phyloP scores from a whole-genome alignment of 257 asterid species.

The Fraxinus anomala region DNA sequence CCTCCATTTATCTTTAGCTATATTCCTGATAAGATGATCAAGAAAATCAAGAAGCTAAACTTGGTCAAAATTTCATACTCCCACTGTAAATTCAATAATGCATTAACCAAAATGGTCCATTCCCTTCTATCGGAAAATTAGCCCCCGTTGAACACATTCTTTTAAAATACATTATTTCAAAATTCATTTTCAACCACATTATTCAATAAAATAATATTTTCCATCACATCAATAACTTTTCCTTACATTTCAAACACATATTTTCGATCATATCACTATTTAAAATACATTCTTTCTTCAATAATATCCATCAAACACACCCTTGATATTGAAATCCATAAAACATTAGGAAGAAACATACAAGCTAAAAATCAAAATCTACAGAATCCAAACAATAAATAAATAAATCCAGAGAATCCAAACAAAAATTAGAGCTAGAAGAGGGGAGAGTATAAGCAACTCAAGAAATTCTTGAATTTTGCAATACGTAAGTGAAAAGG shows the following conservation, averaged over 20 bases:
- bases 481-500: constrained; percentile 14
- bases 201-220: no score
- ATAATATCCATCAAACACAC: no score
- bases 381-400: background rate
- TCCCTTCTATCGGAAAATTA: background rate
- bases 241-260: no score
- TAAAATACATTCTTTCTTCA: no score
- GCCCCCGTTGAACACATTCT: no score
- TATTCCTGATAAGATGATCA: background rate
- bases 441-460: background rate
- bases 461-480: background rate
- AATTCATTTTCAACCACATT: no score
- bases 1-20: constrained; percentile 51
- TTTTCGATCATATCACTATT: no score
- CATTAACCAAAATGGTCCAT: background rate
- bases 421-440: background rate
- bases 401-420: background rate
- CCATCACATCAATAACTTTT: no score
- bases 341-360: background rate
- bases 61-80: background rate
- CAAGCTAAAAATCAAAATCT: background rate
- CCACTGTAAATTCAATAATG: background rate
- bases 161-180: no score
- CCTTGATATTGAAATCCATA: background rate
- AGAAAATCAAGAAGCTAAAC: constrained; percentile 1